Evolutionary conservation across 1,139 yeast species (phyloP).

Genomic region (Zygosaccharomyces pseudobailii): DNA sequence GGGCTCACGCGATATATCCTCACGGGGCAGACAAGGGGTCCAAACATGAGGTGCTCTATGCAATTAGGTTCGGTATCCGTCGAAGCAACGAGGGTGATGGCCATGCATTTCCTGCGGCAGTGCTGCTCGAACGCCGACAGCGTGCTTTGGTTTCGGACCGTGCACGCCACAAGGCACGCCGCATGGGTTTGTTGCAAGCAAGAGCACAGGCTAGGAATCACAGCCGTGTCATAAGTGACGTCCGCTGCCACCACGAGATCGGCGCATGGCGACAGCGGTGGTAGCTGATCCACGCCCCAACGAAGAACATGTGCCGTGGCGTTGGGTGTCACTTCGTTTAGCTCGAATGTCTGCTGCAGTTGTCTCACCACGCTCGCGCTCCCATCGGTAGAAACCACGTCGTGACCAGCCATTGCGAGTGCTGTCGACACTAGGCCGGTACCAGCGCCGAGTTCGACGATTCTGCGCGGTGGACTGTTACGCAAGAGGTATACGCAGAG

Average conservation of each 20-base stretch:
- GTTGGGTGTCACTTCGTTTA: conserved; percentile 38
- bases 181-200: conserved; percentile 40
- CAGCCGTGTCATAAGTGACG: conserved; percentile 70
- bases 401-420: conserved; percentile 33
- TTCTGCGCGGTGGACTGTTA: conserved; percentile 10
- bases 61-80: conserved; percentile 13
- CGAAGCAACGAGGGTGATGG: conserved; percentile 30
- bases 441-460: conserved; percentile 83
- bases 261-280: conserved; percentile 12
- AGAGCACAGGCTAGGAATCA: conserved; percentile 51
- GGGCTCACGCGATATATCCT: conserved; percentile 19
- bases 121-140: conserved; percentile 47
- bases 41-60: conserved; percentile 9
- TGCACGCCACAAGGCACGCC: conserved; percentile 59
- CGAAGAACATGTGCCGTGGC: not conserved
- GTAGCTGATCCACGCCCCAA: not conserved
- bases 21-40: conserved; percentile 26
- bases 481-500: conserved; percentile 46
- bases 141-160: conserved; percentile 63
- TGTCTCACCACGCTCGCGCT: conserved; percentile 55
- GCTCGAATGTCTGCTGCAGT: conserved; percentile 41
- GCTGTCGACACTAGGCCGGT: conserved; percentile 80
- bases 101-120: conserved; percentile 30
- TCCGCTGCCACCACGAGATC: conserved; percentile 73
- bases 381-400: conserved; percentile 62